Evolutionary conservation across 371 early-diverging fungal genomes (phyloP), one percentile per base, ranked within the genome.

Genomic region (Mycotypha africana): DNA sequence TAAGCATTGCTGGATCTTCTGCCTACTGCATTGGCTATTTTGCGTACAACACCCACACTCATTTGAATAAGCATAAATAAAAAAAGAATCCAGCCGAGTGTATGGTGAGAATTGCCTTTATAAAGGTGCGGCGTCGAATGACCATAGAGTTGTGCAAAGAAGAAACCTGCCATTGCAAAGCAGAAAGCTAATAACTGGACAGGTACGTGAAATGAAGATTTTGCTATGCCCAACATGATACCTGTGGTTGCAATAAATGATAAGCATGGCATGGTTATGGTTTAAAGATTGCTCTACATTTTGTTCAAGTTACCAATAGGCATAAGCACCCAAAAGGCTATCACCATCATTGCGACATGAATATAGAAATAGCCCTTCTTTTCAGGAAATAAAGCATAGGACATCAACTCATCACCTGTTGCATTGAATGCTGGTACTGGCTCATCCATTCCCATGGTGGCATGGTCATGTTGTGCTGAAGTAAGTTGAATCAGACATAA

Each of bases 211-310:
- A 74, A 53, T 8, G 70, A 65, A 5, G 74, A 74, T 10, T 65
- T 65, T 24, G 68, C 70, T 48, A 74, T 74, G 36, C 74, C 74
- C 34, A 74, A 53, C 62, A 70, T 70, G 20, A 74, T 49, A 30
- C 74, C 74, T 73, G n/a, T n/a, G n/a, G n/a, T n/a, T n/a, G n/a
- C n/a, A n/a, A n/a, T n/a, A n/a, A n/a, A n/a, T n/a, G n/a, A n/a
- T n/a, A n/a, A n/a, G n/a, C n/a, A n/a, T n/a, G n/a, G n/a, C n/a
- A n/a, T n/a, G n/a, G n/a, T n/a, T n/a, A n/a, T n/a, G n/a, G n/a
- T n/a, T n/a, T n/a, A n/a, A n/a, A n/a, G n/a, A n/a, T n/a, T n/a
- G n/a, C n/a, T n/a, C n/a, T n/a, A n/a, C n/a, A n/a, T n/a, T n/a
- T n/a, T n/a, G n/a, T n/a, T n/a, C n/a, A n/a, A n/a, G n/a, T 53